Evolutionary conservation across 75 land plant species (phyloP).

Genomic region (Chamaecyparis obtusa): DNA sequence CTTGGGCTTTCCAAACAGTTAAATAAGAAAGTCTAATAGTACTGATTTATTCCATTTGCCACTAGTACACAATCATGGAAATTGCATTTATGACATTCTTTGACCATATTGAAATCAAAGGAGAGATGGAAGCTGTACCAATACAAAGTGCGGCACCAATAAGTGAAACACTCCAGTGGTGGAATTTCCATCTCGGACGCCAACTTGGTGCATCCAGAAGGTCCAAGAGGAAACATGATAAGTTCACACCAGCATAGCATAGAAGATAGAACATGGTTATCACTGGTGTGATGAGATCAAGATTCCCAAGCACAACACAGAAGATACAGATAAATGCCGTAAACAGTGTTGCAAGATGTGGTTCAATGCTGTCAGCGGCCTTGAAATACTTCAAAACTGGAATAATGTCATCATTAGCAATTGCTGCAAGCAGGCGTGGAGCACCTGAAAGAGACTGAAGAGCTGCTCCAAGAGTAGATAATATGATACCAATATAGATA

Average conservation of each 20-base stretch:
- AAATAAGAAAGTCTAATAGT: background rate
- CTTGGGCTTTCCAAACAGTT: background rate
- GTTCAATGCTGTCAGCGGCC: slow-evolving; percentile 84
- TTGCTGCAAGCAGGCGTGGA: slow-evolving; percentile 95
- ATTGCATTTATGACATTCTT: background rate
- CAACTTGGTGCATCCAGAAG: slow-evolving; percentile 99
- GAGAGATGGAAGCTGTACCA: slow-evolving; percentile 38
- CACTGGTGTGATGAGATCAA: slow-evolving; percentile 96
- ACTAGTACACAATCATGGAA: background rate
- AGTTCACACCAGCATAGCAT: slow-evolving; percentile 95
- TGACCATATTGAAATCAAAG: background rate
- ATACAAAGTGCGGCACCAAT: slow-evolving; percentile 86
- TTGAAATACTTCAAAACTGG: slow-evolving; percentile 92
- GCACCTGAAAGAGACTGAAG: slow-evolving; percentile 96
- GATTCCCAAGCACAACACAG: slow-evolving; percentile 91
- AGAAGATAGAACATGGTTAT: slow-evolving; percentile 97
- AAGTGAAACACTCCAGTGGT: slow-evolving; percentile 98
- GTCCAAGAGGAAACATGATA: slow-evolving; percentile 95
- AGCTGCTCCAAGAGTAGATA: slow-evolving; percentile 97
- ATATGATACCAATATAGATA: slow-evolving; percentile 86
- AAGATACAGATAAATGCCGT: slow-evolving; percentile 85
- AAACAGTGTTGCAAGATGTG: slow-evolving; percentile 87
- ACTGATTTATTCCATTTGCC: background rate
- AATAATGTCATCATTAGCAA: slow-evolving; percentile 96
- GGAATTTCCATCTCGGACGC: slow-evolving; percentile 99